These are phyloP conservation scores for Neophaeococcomyces mojaviensis DNA, from an alignment of 2,329 filamentous ascomycete genomes.

Conservation along the genomic window DNA sequence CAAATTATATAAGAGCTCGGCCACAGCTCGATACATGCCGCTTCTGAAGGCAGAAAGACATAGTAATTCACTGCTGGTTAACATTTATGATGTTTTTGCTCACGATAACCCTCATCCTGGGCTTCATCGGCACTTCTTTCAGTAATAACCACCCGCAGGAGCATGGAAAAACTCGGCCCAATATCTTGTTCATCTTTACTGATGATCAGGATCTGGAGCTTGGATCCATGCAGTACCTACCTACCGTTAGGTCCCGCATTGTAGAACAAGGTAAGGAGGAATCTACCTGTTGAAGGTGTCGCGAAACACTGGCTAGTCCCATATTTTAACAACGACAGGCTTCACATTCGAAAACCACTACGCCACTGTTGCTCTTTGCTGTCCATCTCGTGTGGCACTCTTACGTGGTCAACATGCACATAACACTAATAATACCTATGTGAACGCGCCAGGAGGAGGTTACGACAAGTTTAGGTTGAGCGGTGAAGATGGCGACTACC, in stretches of 20 bases:
- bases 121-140: too few relatives aligned
- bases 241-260: slow-evolving; percentile 18
- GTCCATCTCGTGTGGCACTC: slow-evolving; percentile 23
- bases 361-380: slow-evolving; percentile 26
- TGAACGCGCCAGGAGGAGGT: slow-evolving; percentile 14
- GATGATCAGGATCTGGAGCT: slow-evolving; percentile 9
- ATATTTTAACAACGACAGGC: too few relatives aligned
- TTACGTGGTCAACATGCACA: slow-evolving; percentile 24
- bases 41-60: too few relatives aligned
- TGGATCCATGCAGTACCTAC: slow-evolving; percentile 4
- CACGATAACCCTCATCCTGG: too few relatives aligned
- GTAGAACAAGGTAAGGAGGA: slow-evolving; percentile 22
- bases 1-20: too few relatives aligned
- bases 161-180: not conserved
- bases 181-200: slow-evolving; percentile 8
- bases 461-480: slow-evolving; percentile 10
- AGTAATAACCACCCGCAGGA: too few relatives aligned
- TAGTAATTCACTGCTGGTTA: too few relatives aligned
- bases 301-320: too few relatives aligned
- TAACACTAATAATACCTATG: slow-evolving; percentile 27
- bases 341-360: slow-evolving; percentile 25
- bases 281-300: too few relatives aligned
- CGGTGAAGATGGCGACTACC: slow-evolving; percentile 10
- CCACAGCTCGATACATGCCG: too few relatives aligned
- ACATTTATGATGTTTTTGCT: too few relatives aligned